Conservation (phyloP, 2,329 filamentous ascomycete genomes). For the Fusarium albidum region DNA sequence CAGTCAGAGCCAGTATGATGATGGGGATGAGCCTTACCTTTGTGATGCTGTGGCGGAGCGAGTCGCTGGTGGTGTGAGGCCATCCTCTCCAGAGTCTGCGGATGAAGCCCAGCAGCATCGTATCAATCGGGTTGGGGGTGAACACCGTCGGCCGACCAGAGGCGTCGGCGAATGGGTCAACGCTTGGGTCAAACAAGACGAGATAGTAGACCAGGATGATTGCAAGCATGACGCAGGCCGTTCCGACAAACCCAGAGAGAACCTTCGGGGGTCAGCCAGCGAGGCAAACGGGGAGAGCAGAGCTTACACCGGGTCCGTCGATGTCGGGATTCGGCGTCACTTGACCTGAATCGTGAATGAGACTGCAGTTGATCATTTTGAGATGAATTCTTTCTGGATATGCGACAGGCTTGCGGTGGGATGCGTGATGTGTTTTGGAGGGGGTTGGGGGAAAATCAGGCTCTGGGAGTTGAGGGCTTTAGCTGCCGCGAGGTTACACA, state of each 20-base stretch:
- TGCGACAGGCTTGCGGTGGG: too few relatives aligned
- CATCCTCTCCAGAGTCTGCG: background rate
- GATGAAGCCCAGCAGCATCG: background rate
- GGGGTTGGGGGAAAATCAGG: too few relatives aligned
- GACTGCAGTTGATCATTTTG: background rate
- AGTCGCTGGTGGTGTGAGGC: background rate
- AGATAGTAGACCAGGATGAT: conserved; percentile 2
- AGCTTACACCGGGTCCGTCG: conserved; percentile 7
- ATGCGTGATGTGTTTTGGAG: too few relatives aligned
- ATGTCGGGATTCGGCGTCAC: background rate
- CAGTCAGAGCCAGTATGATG: too few relatives aligned
- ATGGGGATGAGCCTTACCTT: background rate
- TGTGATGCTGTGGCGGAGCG: background rate
- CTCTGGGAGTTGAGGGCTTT: too few relatives aligned
- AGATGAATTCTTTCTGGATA: too few relatives aligned
- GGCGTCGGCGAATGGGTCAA: background rate
- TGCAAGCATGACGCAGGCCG: conserved; percentile 2
- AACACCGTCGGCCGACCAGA: background rate
- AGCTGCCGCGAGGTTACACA: too few relatives aligned
- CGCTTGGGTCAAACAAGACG: background rate
- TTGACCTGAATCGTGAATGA: background rate
- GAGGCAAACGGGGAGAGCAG: fast-evolving
- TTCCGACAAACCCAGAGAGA: conserved; percentile 7
- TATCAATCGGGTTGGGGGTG: conserved; percentile 9
- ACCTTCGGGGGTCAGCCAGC: background rate